These are phyloP conservation scores for Gillenia trifoliata DNA, from an alignment of 306 rosid genomes.

Conservation along the genomic window DNA sequence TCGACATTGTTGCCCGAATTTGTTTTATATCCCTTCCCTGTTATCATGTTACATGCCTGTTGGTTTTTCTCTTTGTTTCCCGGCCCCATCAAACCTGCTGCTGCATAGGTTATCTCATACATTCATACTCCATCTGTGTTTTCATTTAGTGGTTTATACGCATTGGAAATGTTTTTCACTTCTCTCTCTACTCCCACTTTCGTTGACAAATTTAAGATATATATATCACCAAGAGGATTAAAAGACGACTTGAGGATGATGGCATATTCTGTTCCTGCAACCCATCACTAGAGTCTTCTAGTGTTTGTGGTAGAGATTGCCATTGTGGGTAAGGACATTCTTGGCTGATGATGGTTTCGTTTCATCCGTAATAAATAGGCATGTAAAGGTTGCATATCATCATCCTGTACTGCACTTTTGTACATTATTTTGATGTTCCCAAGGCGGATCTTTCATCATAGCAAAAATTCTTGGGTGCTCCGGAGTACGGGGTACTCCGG, in stretches of 20 bases:
- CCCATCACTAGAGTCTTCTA: conserved; percentile 49
- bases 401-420: neutral
- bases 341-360: neutral
- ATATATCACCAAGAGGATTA: conserved; percentile 70
- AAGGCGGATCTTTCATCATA: neutral
- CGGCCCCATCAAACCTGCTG: neutral
- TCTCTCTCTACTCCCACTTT: conserved; percentile 10
- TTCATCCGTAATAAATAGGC: neutral
- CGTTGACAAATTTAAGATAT: conserved; percentile 60
- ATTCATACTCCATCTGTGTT: neutral
- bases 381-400: neutral
- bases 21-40: neutral
- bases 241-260: conserved; percentile 78
- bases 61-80: neutral
- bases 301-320: conserved; percentile 81
- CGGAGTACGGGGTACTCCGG: no score
- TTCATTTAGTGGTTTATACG: neutral
- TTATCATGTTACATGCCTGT: neutral
- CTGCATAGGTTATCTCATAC: neutral
- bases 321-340: conserved; percentile 78
- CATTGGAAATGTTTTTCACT: neutral
- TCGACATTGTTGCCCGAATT: neutral
- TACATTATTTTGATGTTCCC: neutral
- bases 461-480: no score
- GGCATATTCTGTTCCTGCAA: conserved; percentile 90